These are phyloP conservation scores for Mrakia frigida DNA, from an alignment of 768 basidiomycete genomes.

Conservation along the genomic window DNA sequence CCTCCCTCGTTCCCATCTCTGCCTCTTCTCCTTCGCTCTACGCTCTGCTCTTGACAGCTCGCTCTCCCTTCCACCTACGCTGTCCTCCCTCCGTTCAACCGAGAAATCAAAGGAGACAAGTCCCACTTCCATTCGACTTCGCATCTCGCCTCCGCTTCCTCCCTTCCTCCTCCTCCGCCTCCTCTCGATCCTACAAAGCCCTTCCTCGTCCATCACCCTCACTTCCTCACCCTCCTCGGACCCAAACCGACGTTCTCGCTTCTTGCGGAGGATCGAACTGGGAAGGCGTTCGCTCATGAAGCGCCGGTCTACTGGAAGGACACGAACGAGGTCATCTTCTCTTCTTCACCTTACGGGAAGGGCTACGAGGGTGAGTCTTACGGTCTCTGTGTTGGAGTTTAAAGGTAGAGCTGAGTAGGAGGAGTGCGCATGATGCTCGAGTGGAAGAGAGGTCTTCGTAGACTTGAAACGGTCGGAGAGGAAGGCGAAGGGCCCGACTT, in stretches of 20 bases:
- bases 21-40: background rate
- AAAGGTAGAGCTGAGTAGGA: too few species aligned
- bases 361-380: background rate
- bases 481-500: too few species aligned
- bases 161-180: background rate
- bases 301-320: conserved; percentile 5
- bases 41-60: background rate
- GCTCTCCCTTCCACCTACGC: too few species aligned
- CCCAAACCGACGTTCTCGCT: background rate
- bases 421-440: too few species aligned
- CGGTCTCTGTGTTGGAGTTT: too few species aligned
- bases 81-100: background rate
- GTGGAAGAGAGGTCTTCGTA: too few species aligned
- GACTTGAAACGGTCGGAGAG: too few species aligned
- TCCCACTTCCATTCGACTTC: conserved; percentile 3
- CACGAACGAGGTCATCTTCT: conserved; percentile 8
- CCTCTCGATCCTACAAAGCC: conserved; percentile 10
- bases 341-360: background rate
- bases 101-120: background rate
- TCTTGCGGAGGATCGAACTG: background rate
- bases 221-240: conserved; percentile 6
- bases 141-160: background rate
- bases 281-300: conserved; percentile 16
- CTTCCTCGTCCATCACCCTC: conserved; percentile 13
- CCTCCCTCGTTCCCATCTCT: background rate